Conservation (phyloP, 805 yeast genomes). For the Komagataella ulmi region DNA sequence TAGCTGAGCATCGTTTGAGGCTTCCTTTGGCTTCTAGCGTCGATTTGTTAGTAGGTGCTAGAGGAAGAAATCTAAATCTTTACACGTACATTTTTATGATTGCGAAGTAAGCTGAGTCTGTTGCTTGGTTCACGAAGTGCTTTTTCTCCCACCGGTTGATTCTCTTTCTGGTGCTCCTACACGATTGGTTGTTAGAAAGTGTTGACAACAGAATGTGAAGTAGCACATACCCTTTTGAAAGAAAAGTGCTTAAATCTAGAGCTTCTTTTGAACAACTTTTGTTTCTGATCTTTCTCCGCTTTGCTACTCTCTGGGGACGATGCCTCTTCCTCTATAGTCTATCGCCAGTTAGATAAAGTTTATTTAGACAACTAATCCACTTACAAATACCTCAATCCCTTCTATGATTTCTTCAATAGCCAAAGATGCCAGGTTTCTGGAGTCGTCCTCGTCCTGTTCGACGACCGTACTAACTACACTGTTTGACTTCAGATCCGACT, state of each 20-base stretch:
- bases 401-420: background rate
- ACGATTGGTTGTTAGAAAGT: background rate
- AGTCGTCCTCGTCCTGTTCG: background rate
- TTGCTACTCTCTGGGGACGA: background rate
- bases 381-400: background rate
- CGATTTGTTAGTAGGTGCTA: background rate
- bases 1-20: background rate
- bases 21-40: background rate
- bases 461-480: background rate
- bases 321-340: background rate
- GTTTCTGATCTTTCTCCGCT: background rate
- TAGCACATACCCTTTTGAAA: background rate
- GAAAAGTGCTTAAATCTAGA: background rate
- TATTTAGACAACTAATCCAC: background rate
- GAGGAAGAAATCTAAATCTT: too few species aligned
- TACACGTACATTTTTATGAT: background rate
- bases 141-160: background rate
- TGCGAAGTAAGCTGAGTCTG: background rate
- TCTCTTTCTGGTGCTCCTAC: background rate
- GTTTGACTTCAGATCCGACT: background rate
- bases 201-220: background rate
- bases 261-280: background rate
- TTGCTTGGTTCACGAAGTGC: background rate
- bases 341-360: background rate
- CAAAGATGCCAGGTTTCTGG: background rate